These are phyloP conservation scores for Chlorella sp. DNA, from an alignment of 139 green algal species.

Conservation along the genomic window DNA sequence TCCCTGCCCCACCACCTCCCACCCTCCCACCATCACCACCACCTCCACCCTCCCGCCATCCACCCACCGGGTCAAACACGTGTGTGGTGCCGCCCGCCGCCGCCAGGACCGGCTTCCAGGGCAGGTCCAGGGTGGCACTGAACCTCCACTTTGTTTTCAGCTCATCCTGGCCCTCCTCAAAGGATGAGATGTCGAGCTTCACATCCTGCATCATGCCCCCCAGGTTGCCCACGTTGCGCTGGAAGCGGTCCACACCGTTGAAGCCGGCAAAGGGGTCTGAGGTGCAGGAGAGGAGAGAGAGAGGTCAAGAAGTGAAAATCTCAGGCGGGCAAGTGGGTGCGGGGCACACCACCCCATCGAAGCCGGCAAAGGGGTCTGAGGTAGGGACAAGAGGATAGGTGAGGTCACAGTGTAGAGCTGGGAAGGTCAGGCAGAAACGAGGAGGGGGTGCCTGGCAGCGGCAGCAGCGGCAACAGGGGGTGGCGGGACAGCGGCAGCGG, in stretches of 20 bases:
- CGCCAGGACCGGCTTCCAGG: slow-evolving; percentile 71
- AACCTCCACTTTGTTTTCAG: slow-evolving; percentile 73
- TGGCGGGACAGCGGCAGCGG: no score
- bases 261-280: slow-evolving; percentile 68
- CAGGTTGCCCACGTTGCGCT: slow-evolving; percentile 89
- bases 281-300: no score
- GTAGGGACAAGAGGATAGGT: no score
- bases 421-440: no score
- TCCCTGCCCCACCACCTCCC: not conserved
- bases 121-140: slow-evolving; percentile 65
- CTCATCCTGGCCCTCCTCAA: slow-evolving; percentile 46
- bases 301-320: no score
- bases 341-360: slow-evolving; percentile 61
- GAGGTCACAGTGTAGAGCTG: no score
- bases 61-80: slow-evolving; percentile 59
- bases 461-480: no score
- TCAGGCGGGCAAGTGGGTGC: no score
- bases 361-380: slow-evolving; percentile 64
- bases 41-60: not conserved
- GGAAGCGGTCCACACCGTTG: slow-evolving; percentile 73
- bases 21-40: no score
- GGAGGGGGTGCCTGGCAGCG: no score
- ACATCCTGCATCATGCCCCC: slow-evolving; percentile 82
- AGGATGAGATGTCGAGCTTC: slow-evolving; percentile 74
- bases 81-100: slow-evolving; percentile 75